Evolutionary conservation across 2,329 filamentous ascomycete genomes (phyloP), one percentile per base, ranked within the genome.

Genomic region (Apiospora saccharicola): DNA sequence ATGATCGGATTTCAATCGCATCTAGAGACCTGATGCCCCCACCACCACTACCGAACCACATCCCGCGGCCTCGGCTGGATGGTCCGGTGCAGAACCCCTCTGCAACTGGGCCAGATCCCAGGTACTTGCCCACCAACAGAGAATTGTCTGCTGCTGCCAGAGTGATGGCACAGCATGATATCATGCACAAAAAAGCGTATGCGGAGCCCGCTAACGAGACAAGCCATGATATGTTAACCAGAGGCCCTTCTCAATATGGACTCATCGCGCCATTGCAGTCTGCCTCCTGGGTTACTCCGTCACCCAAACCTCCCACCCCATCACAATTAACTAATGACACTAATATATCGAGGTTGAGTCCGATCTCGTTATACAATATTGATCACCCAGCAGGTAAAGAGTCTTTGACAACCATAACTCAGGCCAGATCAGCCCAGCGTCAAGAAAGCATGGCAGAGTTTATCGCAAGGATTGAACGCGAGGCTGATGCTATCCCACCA

Each of bases 381-480:
- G 46, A 12, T 41, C 51, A 61, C 43, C 26, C 57, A 61, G 43
- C 16, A 22, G 41, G 24, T 22, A n/a, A 67, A 64, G 12, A 12
- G 13, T 2, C 13, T 12, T 34, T 46, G 10, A 13, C 5, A 30
- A 30, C 57, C 37, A 43, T 7, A 22, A 71, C 26, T 19, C 53
- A 44, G 34, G 43, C 67, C 13, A 44, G 44, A n/a, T 34, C 68
- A 34, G 44, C 19, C 10, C 19, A 37, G 44, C 6, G 16, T 16
- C 69, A 61, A 47, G 79, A 81, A 67, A 79, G 71, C 24, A 79
- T 82, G 71, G 74, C 73, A n/a, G 79, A 82, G 19, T 82, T 80
- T 72, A 82, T 82, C 53, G 71, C 73, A 19, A 80, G 79, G 70
- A 81, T 83, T 61, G 82, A 83, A 71, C 74, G 67, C 51, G 80